Base-by-base conservation (phyloP, 2,329 filamentous ascomycete genomes). In the Hysterium pulicare region DNA sequence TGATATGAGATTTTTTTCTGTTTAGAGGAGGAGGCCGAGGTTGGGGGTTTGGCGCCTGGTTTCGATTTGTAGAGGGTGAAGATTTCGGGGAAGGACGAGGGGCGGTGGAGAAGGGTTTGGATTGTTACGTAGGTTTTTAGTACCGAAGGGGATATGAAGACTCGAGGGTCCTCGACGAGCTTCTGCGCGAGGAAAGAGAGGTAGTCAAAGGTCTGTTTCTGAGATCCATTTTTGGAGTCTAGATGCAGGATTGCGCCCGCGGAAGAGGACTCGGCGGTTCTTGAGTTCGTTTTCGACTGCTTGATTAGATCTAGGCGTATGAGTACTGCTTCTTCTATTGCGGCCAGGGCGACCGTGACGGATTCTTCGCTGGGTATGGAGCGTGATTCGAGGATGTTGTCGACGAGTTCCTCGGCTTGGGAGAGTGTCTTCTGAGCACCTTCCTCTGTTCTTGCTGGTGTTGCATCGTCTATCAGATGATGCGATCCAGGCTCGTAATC, bases 51-150 rank as follows among this genome's bases (percentile, higher is more conserved):
- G 2, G 90, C 86, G 48, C 82, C 73, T 8, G 87, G 85, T 67
- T 97, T 98, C 54, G 81, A 80, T 37, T 88, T 87, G 64, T 91
- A 97, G 40, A 96, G 76, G 42, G 83, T 73, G 59, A 98, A 85
- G 32, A 90, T 81, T 46, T 84, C 79, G 5, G 91, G 89, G 48
- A 97, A 79, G 33, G 86, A 83, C 50, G 87, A 81, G 2, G 89
- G 83, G 43, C 78, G 82, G 47, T 82, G 79, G 33, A 97, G 78
- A 9, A 83, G 76, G 21, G 83, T 76, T 64, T 95, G 89, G 33
- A 88, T 81, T 28, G 79, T 75, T 48, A 95, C 83, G 66, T 96
- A 97, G 53, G 79, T 67, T 44, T 78, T 73, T 30, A 97, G 79
- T 24, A 91, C 72, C 22, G 77, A 72, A 7, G 84, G 81, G 4